These are phyloP conservation scores for Crithidia sp. DNA, from an alignment of 208 protist species.

Conservation along the genomic window DNA sequence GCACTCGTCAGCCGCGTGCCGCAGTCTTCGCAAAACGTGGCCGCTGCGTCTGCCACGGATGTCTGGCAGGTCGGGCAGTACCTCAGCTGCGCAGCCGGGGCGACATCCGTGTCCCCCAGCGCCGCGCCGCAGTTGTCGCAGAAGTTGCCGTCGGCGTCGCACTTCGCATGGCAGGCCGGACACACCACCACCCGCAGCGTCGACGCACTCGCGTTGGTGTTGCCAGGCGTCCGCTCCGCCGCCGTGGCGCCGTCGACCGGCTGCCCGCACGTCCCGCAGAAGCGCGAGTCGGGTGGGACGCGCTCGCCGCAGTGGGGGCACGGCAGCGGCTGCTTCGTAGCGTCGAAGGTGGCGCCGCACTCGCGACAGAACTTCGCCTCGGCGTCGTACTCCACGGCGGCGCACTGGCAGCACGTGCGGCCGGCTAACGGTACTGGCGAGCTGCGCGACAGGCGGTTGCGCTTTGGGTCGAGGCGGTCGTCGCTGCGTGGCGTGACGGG, in stretches of 20 bases:
- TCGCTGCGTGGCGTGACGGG: neutral
- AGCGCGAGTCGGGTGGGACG: conserved; percentile 75
- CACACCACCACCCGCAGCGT: conserved; percentile 58
- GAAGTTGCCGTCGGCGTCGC: conserved; percentile 85
- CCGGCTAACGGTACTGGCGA: conserved; percentile 39
- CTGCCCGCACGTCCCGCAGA: conserved; percentile 83
- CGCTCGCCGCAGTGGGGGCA: conserved; percentile 73
- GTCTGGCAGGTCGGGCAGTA: conserved; percentile 72
- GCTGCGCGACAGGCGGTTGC: conserved; percentile 56
- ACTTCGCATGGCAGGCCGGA: conserved; percentile 71
- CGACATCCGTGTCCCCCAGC: conserved; percentile 48
- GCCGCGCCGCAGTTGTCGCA: conserved; percentile 87
- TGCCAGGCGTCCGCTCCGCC: conserved; percentile 45
- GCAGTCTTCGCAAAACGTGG: conserved; percentile 85
- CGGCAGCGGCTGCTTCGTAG: conserved; percentile 42
- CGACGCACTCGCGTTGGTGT: conserved; percentile 51
- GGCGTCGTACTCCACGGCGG: conserved; percentile 75
- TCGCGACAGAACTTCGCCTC: conserved; percentile 85
- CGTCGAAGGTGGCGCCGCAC: conserved; percentile 52
- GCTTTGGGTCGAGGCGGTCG: conserved; percentile 40
- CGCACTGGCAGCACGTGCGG: conserved; percentile 62
- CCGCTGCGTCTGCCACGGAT: conserved; percentile 40
- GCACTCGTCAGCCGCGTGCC: conserved; percentile 56
- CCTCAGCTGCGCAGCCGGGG: conserved; percentile 1
- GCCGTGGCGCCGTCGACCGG: conserved; percentile 58